Evolutionary conservation across 306 rosid species (phyloP).

Genomic region (Acacia melanoxylon): DNA sequence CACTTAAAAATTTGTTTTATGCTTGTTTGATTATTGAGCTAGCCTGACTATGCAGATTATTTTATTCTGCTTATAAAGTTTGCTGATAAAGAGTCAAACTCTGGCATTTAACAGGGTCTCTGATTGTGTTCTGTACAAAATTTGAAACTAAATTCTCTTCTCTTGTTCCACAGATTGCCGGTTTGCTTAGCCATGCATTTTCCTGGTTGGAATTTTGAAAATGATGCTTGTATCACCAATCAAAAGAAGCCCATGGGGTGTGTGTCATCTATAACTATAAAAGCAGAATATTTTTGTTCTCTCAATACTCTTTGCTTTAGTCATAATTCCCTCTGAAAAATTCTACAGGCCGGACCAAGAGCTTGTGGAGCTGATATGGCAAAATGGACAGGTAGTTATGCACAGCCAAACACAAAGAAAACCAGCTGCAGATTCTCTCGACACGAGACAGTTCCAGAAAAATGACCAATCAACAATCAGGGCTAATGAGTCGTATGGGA

Average conservation of each 20-base stretch:
- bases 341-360: constrained; percentile 73
- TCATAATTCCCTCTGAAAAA: constrained; percentile 23
- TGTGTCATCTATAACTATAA: constrained; percentile 43
- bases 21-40: constrained; percentile 32
- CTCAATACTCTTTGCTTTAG: constrained; percentile 31
- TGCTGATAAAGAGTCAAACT: constrained; percentile 16
- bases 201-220: constrained; percentile 74
- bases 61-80: constrained; percentile 23
- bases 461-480: constrained; percentile 45
- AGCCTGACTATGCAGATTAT: constrained; percentile 6
- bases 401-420: constrained; percentile 70
- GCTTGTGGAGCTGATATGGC: constrained; percentile 82
- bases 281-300: constrained; percentile 14
- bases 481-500: constrained; percentile 51
- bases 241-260: constrained; percentile 73
- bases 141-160: constrained; percentile 30
- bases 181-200: constrained; percentile 60
- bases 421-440: constrained; percentile 26
- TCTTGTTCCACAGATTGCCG: constrained; percentile 41
- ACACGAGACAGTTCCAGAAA: constrained; percentile 51
- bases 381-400: constrained; percentile 81
- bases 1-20: constrained; percentile 7
- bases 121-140: background rate
- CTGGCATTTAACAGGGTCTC: background rate
- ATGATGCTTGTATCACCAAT: constrained; percentile 47